phyloP scores from a whole-genome alignment of 768 basidiomycete genomes.

The Suillus ampliporus region DNA sequence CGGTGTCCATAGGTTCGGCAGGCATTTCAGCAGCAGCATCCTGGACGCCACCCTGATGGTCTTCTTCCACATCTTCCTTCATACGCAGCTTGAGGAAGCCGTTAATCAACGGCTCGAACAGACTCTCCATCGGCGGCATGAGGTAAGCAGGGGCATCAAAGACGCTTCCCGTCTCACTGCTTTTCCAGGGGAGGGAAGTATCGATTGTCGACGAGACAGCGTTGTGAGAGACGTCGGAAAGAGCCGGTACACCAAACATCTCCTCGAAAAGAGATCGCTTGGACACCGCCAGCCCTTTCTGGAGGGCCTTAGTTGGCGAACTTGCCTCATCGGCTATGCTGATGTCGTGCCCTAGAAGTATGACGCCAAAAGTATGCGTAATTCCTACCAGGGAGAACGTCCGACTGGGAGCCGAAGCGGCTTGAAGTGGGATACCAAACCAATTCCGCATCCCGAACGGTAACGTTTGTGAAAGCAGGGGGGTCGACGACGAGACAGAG shows the following conservation, averaged over 20 bases:
- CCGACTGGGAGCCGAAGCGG: conserved; percentile 31
- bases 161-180: conserved; percentile 49
- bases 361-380: conserved; percentile 66
- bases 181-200: conserved; percentile 39
- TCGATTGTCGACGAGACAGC: conserved; percentile 18
- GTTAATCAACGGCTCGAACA: conserved; percentile 71
- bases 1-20: conserved; percentile 33
- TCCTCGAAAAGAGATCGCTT: conserved; percentile 82
- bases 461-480: conserved; percentile 49
- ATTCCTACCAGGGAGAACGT: conserved; percentile 71
- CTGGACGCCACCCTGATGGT: conserved; percentile 24
- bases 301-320: conserved; percentile 44
- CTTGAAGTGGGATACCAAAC: conserved; percentile 45
- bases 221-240: conserved; percentile 40
- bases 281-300: conserved; percentile 35
- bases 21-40: conserved; percentile 53
- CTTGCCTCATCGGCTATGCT: conserved; percentile 48
- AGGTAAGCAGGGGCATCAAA: conserved; percentile 79
- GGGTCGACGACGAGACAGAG: conserved; percentile 47
- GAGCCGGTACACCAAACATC: conserved; percentile 84
- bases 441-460: conserved; percentile 69
- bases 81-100: conserved; percentile 47
- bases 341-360: conserved; percentile 69
- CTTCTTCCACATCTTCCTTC: conserved; percentile 22
- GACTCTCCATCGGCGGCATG: conserved; percentile 70